A percentile compares a stretch with the other conserved stretches of the same genome.
phyloP scores from a whole-genome alignment of 2,329 filamentous ascomycete genomes.

The Lojkania enalia region DNA sequence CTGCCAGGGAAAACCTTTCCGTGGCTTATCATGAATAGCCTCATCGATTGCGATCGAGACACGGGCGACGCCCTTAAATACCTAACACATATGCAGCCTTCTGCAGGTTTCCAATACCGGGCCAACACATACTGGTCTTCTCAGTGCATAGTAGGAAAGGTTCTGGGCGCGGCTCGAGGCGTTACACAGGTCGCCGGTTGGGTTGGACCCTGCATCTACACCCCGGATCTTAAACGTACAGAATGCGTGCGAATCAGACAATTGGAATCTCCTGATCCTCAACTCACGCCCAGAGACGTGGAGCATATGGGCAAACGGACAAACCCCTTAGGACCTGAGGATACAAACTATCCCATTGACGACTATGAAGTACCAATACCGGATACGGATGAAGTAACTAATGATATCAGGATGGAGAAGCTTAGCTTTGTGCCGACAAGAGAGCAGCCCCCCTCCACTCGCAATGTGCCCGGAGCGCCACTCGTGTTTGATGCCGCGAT shows the following conservation, averaged over 20 bases:
- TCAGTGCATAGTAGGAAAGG: constrained; percentile 72
- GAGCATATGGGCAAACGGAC: constrained; percentile 68
- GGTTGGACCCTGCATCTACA: constrained; percentile 72
- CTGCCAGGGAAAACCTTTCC: constrained; percentile 71
- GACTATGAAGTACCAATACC: constrained; percentile 68
- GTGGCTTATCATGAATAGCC: constrained; percentile 76
- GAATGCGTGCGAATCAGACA: constrained; percentile 72
- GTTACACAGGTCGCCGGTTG: constrained; percentile 72
- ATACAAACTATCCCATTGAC: constrained; percentile 63
- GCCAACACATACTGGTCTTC: constrained; percentile 78
- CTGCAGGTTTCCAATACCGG: constrained; percentile 76
- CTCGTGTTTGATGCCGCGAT: constrained; percentile 45
- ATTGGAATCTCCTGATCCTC: constrained; percentile 58
- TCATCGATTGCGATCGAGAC: constrained; percentile 75
- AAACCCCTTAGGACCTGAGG: constrained; percentile 67
- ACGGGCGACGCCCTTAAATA: constrained; percentile 66
- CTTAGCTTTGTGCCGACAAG: constrained; percentile 60
- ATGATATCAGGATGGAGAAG: constrained; percentile 71
- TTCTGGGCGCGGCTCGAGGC: constrained; percentile 67
- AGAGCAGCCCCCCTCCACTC: constrained; percentile 34
- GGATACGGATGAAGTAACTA: constrained; percentile 60
- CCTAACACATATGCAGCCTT: constrained; percentile 68
- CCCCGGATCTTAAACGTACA: constrained; percentile 66
- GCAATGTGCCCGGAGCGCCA: constrained; percentile 35
- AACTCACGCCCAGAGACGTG: constrained; percentile 62